These are phyloP conservation scores for Aspergillus calidoustus DNA, from an alignment of 2,329 filamentous ascomycete genomes.

Conservation along the genomic window DNA sequence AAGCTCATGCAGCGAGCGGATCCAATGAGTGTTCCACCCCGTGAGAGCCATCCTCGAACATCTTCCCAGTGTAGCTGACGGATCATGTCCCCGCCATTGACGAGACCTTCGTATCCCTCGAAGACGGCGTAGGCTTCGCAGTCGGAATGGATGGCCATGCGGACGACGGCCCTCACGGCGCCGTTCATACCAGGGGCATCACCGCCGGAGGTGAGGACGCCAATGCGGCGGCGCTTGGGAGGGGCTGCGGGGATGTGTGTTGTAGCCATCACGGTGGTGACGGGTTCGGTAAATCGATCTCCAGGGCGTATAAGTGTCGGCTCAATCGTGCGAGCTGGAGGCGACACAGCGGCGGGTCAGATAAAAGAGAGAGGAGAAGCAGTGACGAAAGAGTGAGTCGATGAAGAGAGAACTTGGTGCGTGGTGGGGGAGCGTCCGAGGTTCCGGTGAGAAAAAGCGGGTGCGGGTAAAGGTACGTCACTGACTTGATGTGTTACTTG, in stretches of 20 bases:
- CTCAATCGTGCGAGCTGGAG: conserved; percentile 11
- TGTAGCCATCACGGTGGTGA: conserved; percentile 26
- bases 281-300: conserved; percentile 11
- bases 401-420: conserved; percentile 22
- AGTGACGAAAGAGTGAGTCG: conserved; percentile 19
- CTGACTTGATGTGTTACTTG: conserved; percentile 14
- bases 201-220: conserved; percentile 91
- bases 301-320: conserved; percentile 16
- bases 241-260: conserved; percentile 25
- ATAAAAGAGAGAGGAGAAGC: conserved; percentile 14
- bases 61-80: conserved; percentile 88
- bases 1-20: conserved; percentile 93
- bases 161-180: conserved; percentile 85
- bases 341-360: conserved; percentile 13
- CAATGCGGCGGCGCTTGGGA: conserved; percentile 68
- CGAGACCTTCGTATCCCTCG: conserved; percentile 95
- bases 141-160: conserved; percentile 83
- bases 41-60: conserved; percentile 90
- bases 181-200: conserved; percentile 96
- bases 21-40: conserved; percentile 93
- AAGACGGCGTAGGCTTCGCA: conserved; percentile 82
- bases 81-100: conserved; percentile 87
- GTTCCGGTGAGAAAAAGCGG: conserved; percentile 47
- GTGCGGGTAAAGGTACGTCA: conserved; percentile 28
- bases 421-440: conserved; percentile 19